Evolutionary conservation across 345 rosid species (phyloP), one percentile per base, ranked within the genome.

Genomic region (Aegle marmelos): DNA sequence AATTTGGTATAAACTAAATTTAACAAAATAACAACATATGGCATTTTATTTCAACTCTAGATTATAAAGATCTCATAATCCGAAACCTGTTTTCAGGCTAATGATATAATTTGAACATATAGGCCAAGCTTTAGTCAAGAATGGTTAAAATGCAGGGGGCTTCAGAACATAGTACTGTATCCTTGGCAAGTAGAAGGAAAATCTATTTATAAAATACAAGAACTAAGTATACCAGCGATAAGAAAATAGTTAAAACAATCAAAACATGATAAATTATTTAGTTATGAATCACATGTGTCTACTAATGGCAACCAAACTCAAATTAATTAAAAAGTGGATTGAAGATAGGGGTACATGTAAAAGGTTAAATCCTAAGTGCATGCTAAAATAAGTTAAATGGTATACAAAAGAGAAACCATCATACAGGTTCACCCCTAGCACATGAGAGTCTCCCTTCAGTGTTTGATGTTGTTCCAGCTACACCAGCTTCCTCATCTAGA

Each of bases 401-500:
- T 78, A 62, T 41, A 72, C 30, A 64, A 60, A 62, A 27, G 21
- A 39, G 25, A 72, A 74, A 50, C 25, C n/a, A 66, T 68, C 84
- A n/a, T 76, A 83, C 84, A 59, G 70, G 77, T 77, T 59, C 76
- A 66, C 56, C 77, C 72, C 70, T 81, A 41, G 78, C 62, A 81
- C 70, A 54, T 72, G 85, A 78, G 53, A 68, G 24, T 61, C 71
- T 77, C 78, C 69, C 86, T 77, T 24, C 74, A 58, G 83, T 76
- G 67, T 82, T 74, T 54, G 78, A 73, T 75, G 82, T 79, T 74
- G 79, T 62, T 79, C 81, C 80, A 22, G 82, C 83, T 28, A 41
- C 31, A 14, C 60, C 75, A 79, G 79, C 70, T 79, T 79, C 84
- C 84, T 84, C 73, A 41, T 80, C 90, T 37, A 80, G 69, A 57